These are phyloP conservation scores for Chlorella vulgaris DNA, from an alignment of 139 green algal species.

Conservation along the genomic window DNA sequence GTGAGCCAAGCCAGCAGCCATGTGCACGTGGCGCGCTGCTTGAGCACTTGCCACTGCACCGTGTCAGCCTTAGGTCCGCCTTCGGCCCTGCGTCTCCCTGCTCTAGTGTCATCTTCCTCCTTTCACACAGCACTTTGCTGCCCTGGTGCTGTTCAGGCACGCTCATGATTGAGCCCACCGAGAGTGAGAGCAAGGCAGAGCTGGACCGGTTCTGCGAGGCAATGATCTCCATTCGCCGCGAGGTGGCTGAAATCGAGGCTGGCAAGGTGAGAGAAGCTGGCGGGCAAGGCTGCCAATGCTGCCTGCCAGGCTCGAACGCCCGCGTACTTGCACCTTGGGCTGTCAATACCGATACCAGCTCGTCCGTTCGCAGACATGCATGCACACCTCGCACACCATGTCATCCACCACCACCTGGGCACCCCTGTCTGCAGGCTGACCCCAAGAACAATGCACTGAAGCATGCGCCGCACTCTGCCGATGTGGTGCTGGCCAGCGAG, in stretches of 20 bases:
- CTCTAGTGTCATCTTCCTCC: too few species aligned
- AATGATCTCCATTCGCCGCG: conserved; percentile 92
- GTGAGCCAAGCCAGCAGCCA: too few species aligned
- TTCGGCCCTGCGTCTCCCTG: too few species aligned
- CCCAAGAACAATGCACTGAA: conserved; percentile 93
- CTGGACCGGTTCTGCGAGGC: conserved; percentile 95
- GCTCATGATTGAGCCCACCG: conserved; percentile 99
- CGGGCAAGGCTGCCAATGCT: neutral
- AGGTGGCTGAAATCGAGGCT: conserved; percentile 86
- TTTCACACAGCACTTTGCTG: too few species aligned
- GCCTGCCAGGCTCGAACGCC: too few species aligned
- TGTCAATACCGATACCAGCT: too few species aligned
- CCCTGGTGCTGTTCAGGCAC: too few species aligned
- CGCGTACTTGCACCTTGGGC: too few species aligned
- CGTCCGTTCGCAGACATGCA: too few species aligned
- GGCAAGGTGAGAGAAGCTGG: conserved; percentile 51
- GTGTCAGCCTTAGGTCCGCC: too few species aligned
- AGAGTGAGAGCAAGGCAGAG: conserved; percentile 91
- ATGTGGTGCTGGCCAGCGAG: conserved; percentile 76
- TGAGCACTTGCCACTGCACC: too few species aligned
- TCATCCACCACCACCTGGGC: neutral
- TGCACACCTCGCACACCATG: neutral
- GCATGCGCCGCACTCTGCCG: conserved; percentile 89
- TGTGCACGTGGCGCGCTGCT: too few species aligned
- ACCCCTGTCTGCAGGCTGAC: conserved; percentile 17